Evolutionary conservation across 306 rosid genomes (phyloP), one percentile per base, ranked within the genome.

Genomic region (Ochetophila trinervis): DNA sequence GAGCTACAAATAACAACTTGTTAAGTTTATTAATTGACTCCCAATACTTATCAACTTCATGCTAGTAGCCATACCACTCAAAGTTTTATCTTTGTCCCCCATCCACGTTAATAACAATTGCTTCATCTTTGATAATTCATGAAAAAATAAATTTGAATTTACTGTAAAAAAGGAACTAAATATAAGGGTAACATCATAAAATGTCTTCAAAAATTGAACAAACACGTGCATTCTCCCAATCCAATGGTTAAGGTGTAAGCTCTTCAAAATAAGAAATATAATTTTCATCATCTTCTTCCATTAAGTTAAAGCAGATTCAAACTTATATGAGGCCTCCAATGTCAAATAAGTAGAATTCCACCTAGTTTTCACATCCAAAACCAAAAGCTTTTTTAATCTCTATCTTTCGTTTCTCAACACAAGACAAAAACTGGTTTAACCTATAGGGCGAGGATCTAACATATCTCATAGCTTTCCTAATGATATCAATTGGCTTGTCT

Each of bases 261-360:
- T 6, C 37, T 34, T 21, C 21, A 63, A 19, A 63, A 63, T 11
- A 18, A 12, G 3, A 3, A 3, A 6, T 6, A 6, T 34, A 34
- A 3, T 3, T 3, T 6, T 16, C 16, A 24, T 57, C 62, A 12
- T 27, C 56, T 6, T 22, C 56, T 30, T 45, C 40, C 9, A 63
- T 21, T n/a, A n/a, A n/a, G n/a, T n/a, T n/a, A n/a, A n/a, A n/a
- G n/a, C n/a, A n/a, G n/a, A n/a, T n/a, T 36, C 15, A 4, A 63
- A 63, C 16, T 63, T 47, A 21, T 14, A 24, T 17, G 20, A 15
- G 47, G 30, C 21, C 22, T 8, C 17, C 35, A 63, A 50, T 55
- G 47, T 63, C 6, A 63, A 32, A 24, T 63, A 63, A 15, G 67
- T 63, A 5, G 24, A 42, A 50, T 63, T 63, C 36, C 56, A 63